Percentiles rank a stretch among this genome's conserved stretches.
Evolutionary conservation across 371 early-diverging fungal species (phyloP).

Genomic region (Actinomortierella wolfii): DNA sequence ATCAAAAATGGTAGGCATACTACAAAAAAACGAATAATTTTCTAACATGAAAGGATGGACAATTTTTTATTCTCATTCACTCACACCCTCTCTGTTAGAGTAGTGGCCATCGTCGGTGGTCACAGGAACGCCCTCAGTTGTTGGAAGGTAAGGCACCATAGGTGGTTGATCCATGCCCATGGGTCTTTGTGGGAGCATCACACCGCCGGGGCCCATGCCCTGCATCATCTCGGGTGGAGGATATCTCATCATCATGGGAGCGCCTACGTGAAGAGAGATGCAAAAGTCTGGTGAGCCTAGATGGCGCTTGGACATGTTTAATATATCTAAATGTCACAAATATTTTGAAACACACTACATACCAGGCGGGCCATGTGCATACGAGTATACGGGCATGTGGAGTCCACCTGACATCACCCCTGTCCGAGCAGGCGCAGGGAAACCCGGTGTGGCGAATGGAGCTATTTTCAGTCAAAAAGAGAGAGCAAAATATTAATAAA

Average conservation of each 20-base stretch:
- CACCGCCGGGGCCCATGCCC: conserved; percentile 36
- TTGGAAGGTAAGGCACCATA: background rate
- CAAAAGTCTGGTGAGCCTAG: no score
- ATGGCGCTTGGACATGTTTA: no score
- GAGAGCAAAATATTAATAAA: no score
- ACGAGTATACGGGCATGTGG: conserved; percentile 60
- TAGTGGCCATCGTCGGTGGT: no score
- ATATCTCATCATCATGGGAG: conserved; percentile 60
- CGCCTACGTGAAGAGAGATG: conserved; percentile 20
- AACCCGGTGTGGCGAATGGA: conserved; percentile 23
- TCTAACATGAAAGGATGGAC: no score
- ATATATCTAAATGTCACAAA: no score
- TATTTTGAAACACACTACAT: background rate
- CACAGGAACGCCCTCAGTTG: no score
- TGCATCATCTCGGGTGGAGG: conserved; percentile 56
- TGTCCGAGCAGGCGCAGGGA: conserved; percentile 19
- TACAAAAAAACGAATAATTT: no score
- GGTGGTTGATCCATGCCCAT: conserved; percentile 31
- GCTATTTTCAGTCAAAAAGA: conserved; percentile 8
- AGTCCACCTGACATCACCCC: conserved; percentile 57
- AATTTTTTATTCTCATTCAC: no score
- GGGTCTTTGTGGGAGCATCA: conserved; percentile 47
- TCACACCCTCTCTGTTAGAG: no score
- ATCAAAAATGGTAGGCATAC: no score
- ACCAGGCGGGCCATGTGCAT: conserved; percentile 52